Conservation (phyloP, 2,329 filamentous ascomycete species). For the Aspergillus niger region DNA sequence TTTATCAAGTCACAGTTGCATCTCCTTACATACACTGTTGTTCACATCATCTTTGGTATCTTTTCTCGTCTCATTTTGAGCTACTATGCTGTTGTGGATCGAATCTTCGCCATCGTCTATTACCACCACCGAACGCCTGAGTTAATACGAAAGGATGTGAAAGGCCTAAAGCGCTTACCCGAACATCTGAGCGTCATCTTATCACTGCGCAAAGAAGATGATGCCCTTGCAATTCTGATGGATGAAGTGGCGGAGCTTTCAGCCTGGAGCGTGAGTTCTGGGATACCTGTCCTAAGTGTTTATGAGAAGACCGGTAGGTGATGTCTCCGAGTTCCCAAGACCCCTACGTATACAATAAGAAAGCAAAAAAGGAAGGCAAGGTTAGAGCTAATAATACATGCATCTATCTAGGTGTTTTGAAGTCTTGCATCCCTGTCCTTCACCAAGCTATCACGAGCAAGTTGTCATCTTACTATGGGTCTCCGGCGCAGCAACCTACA, state of each 20-base stretch:
- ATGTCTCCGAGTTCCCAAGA: neutral
- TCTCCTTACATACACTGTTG: conserved; percentile 47
- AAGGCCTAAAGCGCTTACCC: conserved; percentile 71
- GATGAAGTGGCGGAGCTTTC: conserved; percentile 89
- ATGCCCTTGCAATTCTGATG: conserved; percentile 78
- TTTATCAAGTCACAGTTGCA: conserved; percentile 49
- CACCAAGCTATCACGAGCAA: conserved; percentile 78
- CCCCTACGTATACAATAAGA: too few relatives aligned
- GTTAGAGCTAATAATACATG: neutral
- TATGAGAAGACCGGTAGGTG: conserved; percentile 85
- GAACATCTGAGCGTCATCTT: conserved; percentile 87
- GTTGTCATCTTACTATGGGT: conserved; percentile 83
- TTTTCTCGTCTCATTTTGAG: conserved; percentile 80
- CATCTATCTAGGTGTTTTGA: conserved; percentile 69
- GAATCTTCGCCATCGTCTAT: conserved; percentile 77
- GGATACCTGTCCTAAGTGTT: conserved; percentile 82
- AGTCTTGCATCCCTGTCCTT: conserved; percentile 82
- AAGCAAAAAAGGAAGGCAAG: neutral
- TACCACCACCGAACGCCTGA: conserved; percentile 96
- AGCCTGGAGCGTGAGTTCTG: conserved; percentile 89
- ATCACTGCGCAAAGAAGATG: conserved; percentile 67
- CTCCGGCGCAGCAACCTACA: conserved; percentile 62
- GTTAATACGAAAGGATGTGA: conserved; percentile 85
- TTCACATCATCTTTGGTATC: conserved; percentile 80
- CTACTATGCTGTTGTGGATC: conserved; percentile 76